A percentile compares a stretch with the other conserved stretches of the same genome.
Conservation (phyloP, 257 asterid genomes). For the Verbena officinalis region DNA sequence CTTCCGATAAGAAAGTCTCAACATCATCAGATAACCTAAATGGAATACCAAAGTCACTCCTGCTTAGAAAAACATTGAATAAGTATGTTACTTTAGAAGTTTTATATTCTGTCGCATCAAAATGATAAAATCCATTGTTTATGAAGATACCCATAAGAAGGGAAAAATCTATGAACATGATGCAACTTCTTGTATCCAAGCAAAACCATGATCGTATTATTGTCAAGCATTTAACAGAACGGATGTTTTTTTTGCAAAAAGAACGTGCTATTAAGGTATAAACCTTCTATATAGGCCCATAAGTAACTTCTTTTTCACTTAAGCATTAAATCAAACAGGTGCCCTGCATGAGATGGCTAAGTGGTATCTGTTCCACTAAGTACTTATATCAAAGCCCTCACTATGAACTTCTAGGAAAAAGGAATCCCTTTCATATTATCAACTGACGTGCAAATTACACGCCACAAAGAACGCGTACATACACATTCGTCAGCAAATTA, state of each 20-base stretch:
- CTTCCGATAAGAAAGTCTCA: constrained; percentile 53
- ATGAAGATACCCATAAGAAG: not conserved
- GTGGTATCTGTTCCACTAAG: not conserved
- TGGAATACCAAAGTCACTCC: constrained; percentile 8
- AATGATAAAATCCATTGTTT: no score
- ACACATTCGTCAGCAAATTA: not conserved
- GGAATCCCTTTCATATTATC: not conserved
- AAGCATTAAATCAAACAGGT: constrained; percentile 24
- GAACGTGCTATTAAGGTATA: not conserved
- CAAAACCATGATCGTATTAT: not conserved
- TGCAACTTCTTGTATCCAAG: not conserved
- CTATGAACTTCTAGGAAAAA: not conserved
- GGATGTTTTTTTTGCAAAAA: not conserved
- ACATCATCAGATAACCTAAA: constrained; percentile 47
- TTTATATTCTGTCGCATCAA: no score
- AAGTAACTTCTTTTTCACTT: not conserved
- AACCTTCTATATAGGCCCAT: not conserved
- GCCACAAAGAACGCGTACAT: not conserved
- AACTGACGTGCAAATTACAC: not conserved
- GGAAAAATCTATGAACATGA: not conserved
- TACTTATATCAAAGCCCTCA: not conserved
- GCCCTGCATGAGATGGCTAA: no score
- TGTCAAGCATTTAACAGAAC: not conserved
- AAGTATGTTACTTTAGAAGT: no score
- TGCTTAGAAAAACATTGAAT: not conserved